Evolutionary conservation across 345 rosid genomes (phyloP).

Genomic region (Aquilaria malaccensis): DNA sequence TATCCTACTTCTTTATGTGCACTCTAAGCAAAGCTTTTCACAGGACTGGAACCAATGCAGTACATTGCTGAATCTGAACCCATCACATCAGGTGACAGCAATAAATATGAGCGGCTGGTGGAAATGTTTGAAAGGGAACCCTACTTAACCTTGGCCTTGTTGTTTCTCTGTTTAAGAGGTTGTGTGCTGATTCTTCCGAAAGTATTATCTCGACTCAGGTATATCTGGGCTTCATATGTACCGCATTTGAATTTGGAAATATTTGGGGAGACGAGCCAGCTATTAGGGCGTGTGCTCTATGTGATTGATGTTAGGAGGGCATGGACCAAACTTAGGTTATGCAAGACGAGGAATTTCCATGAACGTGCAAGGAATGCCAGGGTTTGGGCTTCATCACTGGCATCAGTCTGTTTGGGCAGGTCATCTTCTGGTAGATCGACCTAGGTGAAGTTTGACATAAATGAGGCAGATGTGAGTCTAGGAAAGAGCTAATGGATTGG

Average conservation of each 20-base stretch:
- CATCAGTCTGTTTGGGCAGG: conserved; percentile 81
- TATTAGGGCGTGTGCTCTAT: conserved; percentile 53
- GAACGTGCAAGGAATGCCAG: conserved; percentile 68
- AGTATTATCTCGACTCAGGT: conserved; percentile 42
- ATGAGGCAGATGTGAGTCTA: conserved; percentile 6
- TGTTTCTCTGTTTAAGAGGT: conserved; percentile 49
- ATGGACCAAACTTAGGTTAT: conserved; percentile 62
- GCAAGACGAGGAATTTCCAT: conserved; percentile 72
- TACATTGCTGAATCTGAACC: conserved; percentile 33
- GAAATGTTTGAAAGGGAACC: conserved; percentile 50
- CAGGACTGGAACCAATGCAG: conserved; percentile 63
- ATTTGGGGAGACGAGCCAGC: conserved; percentile 82
- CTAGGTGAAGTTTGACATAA: conserved; percentile 14
- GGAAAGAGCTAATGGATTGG: conserved; percentile 17
- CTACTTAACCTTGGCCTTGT: conserved; percentile 39
- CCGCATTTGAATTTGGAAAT: conserved; percentile 74
- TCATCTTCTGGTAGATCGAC: conserved; percentile 55
- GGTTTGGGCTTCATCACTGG: conserved; percentile 91
- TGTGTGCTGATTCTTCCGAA: conserved; percentile 38
- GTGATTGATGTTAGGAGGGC: conserved; percentile 80
- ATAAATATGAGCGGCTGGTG: conserved; percentile 24
- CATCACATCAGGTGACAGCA: conserved; percentile 11
- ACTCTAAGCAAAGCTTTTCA: not conserved
- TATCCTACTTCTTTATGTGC: no score
- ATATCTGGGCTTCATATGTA: conserved; percentile 44